Evolutionary conservation across 768 basidiomycete genomes (phyloP).

Genomic region (Leccinum rimulosum): DNA sequence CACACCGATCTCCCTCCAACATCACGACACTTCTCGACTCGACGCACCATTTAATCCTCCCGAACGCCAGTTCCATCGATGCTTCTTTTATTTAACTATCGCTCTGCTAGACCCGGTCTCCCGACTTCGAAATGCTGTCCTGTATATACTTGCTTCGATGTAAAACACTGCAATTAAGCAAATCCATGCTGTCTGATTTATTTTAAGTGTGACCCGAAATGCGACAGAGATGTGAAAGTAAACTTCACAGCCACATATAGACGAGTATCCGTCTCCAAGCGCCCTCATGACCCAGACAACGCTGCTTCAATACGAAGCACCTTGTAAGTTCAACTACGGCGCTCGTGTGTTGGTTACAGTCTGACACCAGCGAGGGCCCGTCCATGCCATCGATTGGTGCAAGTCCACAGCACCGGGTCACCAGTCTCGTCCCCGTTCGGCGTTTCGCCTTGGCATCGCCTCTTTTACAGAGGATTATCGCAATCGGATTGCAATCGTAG

Average conservation of each 20-base stretch:
- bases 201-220: background rate
- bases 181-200: constrained; percentile 9
- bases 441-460: constrained; percentile 81
- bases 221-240: background rate
- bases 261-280: constrained; percentile 7
- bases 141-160: constrained; percentile 31
- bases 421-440: constrained; percentile 67
- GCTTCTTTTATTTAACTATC: constrained; percentile 17
- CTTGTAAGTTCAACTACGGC: constrained; percentile 56
- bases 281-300: constrained; percentile 63
- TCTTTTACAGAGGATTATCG: constrained; percentile 84
- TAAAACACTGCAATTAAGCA: constrained; percentile 21
- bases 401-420: constrained; percentile 75
- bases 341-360: constrained; percentile 3
- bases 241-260: constrained; percentile 25
- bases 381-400: constrained; percentile 87
- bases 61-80: constrained; percentile 19
- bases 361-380: constrained; percentile 60
- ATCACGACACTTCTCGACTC: constrained; percentile 20
- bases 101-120: constrained; percentile 21
- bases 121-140: constrained; percentile 23
- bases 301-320: constrained; percentile 79
- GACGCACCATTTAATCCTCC: constrained; percentile 19
- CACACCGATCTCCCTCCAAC: constrained; percentile 14
- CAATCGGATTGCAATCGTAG: constrained; percentile 77